phyloP scores from a whole-genome alignment of 2,329 filamentous ascomycete species.

The Cercospora citrullina region DNA sequence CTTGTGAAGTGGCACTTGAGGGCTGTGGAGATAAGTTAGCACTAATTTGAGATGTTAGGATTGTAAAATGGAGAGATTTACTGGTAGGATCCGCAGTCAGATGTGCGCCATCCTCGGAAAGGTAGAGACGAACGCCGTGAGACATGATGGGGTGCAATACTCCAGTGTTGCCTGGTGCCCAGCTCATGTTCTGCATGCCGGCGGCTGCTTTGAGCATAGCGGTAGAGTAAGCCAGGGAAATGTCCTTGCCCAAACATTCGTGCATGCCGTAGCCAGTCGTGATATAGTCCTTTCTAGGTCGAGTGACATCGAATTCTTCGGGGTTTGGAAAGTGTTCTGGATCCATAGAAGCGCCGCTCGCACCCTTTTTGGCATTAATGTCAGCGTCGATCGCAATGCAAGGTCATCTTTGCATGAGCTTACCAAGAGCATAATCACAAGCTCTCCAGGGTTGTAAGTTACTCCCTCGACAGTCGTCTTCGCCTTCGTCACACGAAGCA shows the following conservation, averaged over 20 bases:
- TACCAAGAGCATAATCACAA: constrained; percentile 1
- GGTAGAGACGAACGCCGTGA: background rate
- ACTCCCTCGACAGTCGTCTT: background rate
- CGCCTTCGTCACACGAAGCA: background rate
- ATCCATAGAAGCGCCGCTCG: background rate
- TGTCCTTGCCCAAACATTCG: background rate
- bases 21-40: background rate
- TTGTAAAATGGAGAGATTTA: background rate
- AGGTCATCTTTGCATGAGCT: too few species aligned
- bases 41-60: too few species aligned
- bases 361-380: background rate
- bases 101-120: background rate
- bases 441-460: background rate
- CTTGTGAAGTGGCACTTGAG: background rate
- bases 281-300: background rate
- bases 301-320: background rate
- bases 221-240: background rate
- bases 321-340: background rate
- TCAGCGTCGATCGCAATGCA: too few species aligned
- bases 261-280: background rate
- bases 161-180: background rate
- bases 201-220: background rate
- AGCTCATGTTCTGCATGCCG: background rate
- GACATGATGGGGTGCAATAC: background rate
- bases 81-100: background rate